These are phyloP conservation scores for Magnolia sinica DNA, from an alignment of 164 flowering plant genomes.

Conservation along the genomic window DNA sequence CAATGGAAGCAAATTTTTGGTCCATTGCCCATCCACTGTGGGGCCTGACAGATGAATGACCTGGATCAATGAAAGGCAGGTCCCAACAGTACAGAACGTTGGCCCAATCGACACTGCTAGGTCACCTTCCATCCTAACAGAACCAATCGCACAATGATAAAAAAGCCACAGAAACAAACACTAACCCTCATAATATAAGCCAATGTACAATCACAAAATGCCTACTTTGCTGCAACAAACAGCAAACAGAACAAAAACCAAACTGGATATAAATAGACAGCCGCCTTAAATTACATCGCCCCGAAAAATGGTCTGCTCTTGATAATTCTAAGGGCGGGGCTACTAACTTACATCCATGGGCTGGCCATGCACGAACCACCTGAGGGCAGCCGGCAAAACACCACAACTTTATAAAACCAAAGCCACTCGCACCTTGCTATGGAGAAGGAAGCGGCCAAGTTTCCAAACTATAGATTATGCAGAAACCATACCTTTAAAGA, in stretches of 20 bases:
- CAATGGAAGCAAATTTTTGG: too few relatives aligned
- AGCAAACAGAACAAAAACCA: conserved; percentile 13
- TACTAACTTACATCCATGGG: conserved; percentile 5
- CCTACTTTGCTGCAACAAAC: conserved; percentile 5
- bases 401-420: conserved; percentile 8
- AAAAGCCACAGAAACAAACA: neutral
- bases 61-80: neutral
- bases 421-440: conserved; percentile 9
- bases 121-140: too few relatives aligned
- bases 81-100: neutral
- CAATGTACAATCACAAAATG: conserved; percentile 10
- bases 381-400: conserved; percentile 10
- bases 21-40: too few relatives aligned
- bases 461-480: conserved; percentile 13
- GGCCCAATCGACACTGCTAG: neutral
- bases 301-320: conserved; percentile 15
- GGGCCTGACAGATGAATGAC: too few relatives aligned
- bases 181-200: neutral
- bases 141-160: neutral
- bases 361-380: conserved; percentile 5
- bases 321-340: conserved; percentile 2
- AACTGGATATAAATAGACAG: conserved; percentile 17
- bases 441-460: conserved; percentile 20
- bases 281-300: conserved; percentile 20
- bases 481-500: conserved; percentile 17